A percentile compares a stretch with the other conserved stretches of the same genome.
Evolutionary conservation across 208 protist species (phyloP).

Genomic region (Wallacemonas rigidus): DNA sequence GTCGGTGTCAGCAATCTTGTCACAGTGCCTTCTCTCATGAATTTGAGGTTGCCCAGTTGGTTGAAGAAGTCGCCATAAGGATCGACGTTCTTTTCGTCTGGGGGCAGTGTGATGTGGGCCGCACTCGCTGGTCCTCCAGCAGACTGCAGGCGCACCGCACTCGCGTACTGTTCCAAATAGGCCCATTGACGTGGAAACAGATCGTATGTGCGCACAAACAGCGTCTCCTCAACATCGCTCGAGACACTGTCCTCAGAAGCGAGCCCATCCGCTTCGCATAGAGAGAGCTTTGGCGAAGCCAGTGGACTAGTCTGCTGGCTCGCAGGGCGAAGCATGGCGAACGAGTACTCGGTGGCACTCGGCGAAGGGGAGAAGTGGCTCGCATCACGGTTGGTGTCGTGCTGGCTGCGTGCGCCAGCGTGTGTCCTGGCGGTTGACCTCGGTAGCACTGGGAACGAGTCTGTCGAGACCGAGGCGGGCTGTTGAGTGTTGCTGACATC

Average conservation of each 20-base stretch:
- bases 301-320: no score
- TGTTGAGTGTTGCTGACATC: background rate
- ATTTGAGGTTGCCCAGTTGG: no score
- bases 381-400: no score
- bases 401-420: no score
- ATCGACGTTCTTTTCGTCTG: background rate
- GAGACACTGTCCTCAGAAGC: background rate
- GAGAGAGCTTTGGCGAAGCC: no score
- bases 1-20: background rate
- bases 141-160: background rate
- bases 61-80: slow-evolving; percentile 7
- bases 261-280: background rate
- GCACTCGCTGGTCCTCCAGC: no score
- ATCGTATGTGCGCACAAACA: slow-evolving; percentile 5
- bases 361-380: no score
- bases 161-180: slow-evolving; percentile 9
- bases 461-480: background rate
- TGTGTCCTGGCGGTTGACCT: no score
- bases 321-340: no score
- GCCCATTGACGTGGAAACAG: background rate
- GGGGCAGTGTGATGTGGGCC: no score
- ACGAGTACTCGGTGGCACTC: no score
- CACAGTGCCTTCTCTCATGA: background rate
- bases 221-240: background rate
- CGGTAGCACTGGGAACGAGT: no score